phyloP scores from a whole-genome alignment of 2,329 filamentous ascomycete species.

The Trichoderma oligosporum region DNA sequence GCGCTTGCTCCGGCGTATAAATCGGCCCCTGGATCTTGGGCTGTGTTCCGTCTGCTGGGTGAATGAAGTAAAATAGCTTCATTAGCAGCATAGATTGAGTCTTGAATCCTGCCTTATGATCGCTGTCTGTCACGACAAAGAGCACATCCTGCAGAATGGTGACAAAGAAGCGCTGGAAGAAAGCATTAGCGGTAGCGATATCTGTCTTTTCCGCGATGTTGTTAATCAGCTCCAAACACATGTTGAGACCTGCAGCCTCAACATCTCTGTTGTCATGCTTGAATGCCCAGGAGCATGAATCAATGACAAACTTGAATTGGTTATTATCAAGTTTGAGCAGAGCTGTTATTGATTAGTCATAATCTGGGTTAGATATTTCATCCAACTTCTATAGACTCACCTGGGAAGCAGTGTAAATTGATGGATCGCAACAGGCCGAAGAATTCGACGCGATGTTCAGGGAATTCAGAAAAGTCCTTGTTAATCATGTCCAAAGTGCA shows the following conservation, averaged over 20 bases:
- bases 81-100: slow-evolving; percentile 91
- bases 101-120: slow-evolving; percentile 99
- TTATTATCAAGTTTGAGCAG: slow-evolving; percentile 90
- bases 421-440: slow-evolving; percentile 96
- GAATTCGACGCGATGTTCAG: slow-evolving; percentile 98
- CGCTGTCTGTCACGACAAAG: slow-evolving; percentile 94
- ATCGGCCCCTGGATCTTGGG: slow-evolving; percentile 92
- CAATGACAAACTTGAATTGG: slow-evolving; percentile 99
- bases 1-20: slow-evolving; percentile 79
- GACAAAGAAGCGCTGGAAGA: slow-evolving; percentile 98
- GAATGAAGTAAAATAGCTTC: slow-evolving; percentile 94
- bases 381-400: slow-evolving; percentile 32
- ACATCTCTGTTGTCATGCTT: slow-evolving; percentile 99
- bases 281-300: slow-evolving; percentile 99
- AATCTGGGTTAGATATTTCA: not conserved
- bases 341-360: slow-evolving; percentile 41
- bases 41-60: slow-evolving; percentile 60
- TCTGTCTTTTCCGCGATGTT: slow-evolving; percentile 96
- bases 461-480: slow-evolving; percentile 99
- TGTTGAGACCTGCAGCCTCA: slow-evolving; percentile 91
- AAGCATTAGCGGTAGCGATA: slow-evolving; percentile 77
- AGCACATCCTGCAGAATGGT: slow-evolving; percentile 96
- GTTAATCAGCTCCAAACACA: slow-evolving; percentile 95
- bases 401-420: slow-evolving; percentile 95
- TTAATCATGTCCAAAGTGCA: slow-evolving; percentile 99